Evolutionary conservation across 1,284 basidiomycete genomes (phyloP).

Genomic region (Trametes hirsuta): DNA sequence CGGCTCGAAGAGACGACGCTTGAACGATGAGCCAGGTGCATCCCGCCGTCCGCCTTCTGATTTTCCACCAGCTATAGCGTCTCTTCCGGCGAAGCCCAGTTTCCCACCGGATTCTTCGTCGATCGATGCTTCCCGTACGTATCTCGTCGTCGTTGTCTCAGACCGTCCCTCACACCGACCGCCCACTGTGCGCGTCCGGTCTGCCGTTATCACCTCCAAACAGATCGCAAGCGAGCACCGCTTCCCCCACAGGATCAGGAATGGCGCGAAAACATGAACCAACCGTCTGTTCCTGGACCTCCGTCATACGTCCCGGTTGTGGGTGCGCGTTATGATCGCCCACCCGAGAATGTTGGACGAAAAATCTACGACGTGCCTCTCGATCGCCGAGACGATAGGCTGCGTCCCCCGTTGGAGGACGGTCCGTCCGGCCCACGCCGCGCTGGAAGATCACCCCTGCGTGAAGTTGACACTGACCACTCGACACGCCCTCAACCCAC

Average conservation of each 20-base stretch:
- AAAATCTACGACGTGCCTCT: slow-evolving; percentile 3
- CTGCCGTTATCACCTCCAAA: background rate
- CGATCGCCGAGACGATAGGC: slow-evolving; percentile 3
- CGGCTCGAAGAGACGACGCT: slow-evolving; percentile 38
- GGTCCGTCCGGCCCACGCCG: slow-evolving; percentile 25
- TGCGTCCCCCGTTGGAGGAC: slow-evolving; percentile 15
- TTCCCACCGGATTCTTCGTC: slow-evolving; percentile 28
- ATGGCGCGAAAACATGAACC: slow-evolving; percentile 12
- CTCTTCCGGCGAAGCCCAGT: slow-evolving; percentile 27
- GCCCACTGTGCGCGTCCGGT: background rate
- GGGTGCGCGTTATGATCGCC: background rate
- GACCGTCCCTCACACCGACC: background rate
- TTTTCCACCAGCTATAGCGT: slow-evolving; percentile 14
- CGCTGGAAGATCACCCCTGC: slow-evolving; percentile 11
- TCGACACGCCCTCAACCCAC: slow-evolving; percentile 3
- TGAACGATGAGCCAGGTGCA: slow-evolving; percentile 31
- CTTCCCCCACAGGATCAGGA: slow-evolving; percentile 25
- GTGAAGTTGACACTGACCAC: slow-evolving; percentile 15
- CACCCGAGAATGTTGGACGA: slow-evolving; percentile 5
- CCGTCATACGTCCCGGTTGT: background rate
- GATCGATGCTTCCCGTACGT: slow-evolving; percentile 45
- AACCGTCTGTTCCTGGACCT: background rate
- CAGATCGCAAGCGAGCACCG: slow-evolving; percentile 27
- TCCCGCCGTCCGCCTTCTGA: slow-evolving; percentile 26
- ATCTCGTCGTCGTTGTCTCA: slow-evolving; percentile 28